Conservation (phyloP, 2,329 filamentous ascomycete species). For the Berkeleyomyces rouxiae region DNA sequence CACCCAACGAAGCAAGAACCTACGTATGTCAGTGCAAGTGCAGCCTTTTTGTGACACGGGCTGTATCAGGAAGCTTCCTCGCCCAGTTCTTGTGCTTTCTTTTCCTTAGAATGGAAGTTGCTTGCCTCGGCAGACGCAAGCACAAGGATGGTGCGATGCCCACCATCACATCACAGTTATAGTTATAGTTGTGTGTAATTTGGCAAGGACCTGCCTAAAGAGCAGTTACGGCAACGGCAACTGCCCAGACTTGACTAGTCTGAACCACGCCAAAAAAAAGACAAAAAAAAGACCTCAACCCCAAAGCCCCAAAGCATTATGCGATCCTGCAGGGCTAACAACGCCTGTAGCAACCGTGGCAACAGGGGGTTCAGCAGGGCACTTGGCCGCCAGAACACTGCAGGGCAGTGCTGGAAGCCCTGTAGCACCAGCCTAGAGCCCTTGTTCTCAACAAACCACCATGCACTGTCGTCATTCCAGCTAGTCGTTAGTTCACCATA, state of each 20-base stretch:
- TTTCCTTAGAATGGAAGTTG: background rate
- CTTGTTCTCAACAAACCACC: background rate
- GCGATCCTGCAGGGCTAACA: background rate
- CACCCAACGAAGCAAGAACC: background rate
- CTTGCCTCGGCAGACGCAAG: conserved; percentile 7
- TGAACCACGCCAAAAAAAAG: background rate
- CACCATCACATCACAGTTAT: background rate
- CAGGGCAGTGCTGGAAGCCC: background rate
- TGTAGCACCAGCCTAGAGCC: background rate
- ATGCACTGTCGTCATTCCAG: background rate
- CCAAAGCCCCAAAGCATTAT: background rate
- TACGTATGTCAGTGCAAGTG: background rate
- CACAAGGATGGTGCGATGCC: conserved; percentile 7
- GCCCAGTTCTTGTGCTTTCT: background rate
- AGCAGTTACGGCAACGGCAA: background rate
- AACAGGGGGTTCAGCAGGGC: background rate
- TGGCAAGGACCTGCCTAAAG: background rate
- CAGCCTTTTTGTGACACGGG: background rate
- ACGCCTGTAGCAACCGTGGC: background rate
- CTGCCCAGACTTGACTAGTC: background rate
- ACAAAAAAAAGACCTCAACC: conserved; percentile 1
- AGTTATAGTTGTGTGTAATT: background rate
- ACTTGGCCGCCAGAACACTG: background rate
- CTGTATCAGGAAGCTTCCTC: background rate
- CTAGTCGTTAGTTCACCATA: background rate